Conservation (phyloP, 441 rosid species). For the Dalechampia spathulata region DNA sequence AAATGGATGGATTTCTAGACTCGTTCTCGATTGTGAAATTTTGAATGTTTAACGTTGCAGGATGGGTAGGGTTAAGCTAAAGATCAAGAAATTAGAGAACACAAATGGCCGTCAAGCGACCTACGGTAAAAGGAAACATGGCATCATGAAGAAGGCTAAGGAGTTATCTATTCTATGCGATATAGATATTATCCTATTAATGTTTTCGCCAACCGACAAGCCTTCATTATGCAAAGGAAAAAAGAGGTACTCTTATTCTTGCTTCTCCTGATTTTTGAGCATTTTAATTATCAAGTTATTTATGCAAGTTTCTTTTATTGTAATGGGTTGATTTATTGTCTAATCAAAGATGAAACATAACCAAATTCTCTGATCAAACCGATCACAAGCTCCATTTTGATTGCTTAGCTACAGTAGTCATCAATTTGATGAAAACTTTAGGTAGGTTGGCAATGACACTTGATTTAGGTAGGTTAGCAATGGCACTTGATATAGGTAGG, state of each 20-base stretch:
- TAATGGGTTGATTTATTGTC: too few species aligned
- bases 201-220: conserved; percentile 76
- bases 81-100: conserved; percentile 68
- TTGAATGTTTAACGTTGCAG: conserved; percentile 25
- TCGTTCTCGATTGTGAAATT: too few species aligned
- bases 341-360: too few species aligned
- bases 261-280: neutral
- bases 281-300: neutral
- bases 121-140: conserved; percentile 66
- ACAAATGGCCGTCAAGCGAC: conserved; percentile 66
- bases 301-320: too few species aligned
- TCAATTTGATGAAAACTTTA: too few species aligned
- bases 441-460: too few species aligned
- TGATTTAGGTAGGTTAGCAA: too few species aligned
- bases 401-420: too few species aligned
- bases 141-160: conserved; percentile 72
- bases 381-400: too few species aligned
- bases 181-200: conserved; percentile 66
- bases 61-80: conserved; percentile 89
- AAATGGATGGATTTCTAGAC: too few species aligned
- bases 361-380: too few species aligned
- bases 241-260: conserved; percentile 36
- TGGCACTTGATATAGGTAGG: too few species aligned
- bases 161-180: conserved; percentile 73
- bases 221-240: conserved; percentile 60